Conservation (phyloP, 495 filamentous ascomycete genomes). For the Penicillium bovifimosum region DNA sequence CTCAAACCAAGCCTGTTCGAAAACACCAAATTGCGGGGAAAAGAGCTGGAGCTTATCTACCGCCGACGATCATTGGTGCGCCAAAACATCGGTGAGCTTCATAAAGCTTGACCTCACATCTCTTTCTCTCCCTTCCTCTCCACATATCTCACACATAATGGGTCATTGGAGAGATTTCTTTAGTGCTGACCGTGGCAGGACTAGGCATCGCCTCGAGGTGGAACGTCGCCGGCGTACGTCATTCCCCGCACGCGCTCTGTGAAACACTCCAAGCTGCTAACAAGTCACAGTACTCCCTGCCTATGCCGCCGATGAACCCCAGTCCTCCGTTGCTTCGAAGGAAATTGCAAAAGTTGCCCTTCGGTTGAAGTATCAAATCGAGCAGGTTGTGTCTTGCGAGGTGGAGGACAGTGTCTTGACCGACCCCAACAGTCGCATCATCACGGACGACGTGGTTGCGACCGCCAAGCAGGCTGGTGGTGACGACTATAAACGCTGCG, state of each 20-base stretch:
- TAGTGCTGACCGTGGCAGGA: conserved; percentile 15
- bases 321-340: conserved; percentile 51
- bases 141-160: conserved; percentile 20
- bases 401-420: conserved; percentile 68
- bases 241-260: conserved; percentile 11
- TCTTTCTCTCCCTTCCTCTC: neutral
- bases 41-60: conserved; percentile 3
- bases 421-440: conserved; percentile 71
- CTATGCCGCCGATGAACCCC: conserved; percentile 27
- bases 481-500: conserved; percentile 64
- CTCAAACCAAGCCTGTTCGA: neutral
- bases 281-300: conserved; percentile 32
- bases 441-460: conserved; percentile 69
- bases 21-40: conserved; percentile 1
- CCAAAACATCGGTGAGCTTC: conserved; percentile 2
- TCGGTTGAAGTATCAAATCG: conserved; percentile 84
- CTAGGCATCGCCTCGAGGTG: conserved; percentile 24
- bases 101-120: neutral
- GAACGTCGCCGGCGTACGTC: conserved; percentile 42
- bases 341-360: conserved; percentile 85
- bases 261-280: conserved; percentile 18
- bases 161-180: conserved; percentile 35
- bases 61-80: neutral
- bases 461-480: conserved; percentile 79
- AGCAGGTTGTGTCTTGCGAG: conserved; percentile 83